Conservation (phyloP, 176 grass and related monocot species). For the Avena sativa region DNA sequence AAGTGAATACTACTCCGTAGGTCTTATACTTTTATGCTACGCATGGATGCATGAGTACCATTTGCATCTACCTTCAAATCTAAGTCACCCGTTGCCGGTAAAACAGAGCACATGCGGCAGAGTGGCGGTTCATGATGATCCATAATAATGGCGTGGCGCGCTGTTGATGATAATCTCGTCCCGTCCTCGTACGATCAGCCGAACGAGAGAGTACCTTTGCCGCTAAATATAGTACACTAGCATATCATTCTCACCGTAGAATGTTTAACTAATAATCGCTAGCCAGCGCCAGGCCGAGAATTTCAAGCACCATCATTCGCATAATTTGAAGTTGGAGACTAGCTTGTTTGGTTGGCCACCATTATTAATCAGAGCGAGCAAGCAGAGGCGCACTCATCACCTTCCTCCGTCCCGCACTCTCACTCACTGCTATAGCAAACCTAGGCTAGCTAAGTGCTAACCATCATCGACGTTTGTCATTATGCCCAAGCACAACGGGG, state of each 20-base stretch:
- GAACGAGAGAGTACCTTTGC: not conserved
- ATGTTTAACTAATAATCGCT: not conserved
- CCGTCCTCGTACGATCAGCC: not conserved
- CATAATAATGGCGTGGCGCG: conserved; percentile 45
- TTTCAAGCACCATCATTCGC: not conserved
- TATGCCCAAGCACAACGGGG: not conserved
- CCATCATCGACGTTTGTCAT: conserved; percentile 44
- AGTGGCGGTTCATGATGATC: conserved; percentile 42
- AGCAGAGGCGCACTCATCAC: conserved; percentile 37
- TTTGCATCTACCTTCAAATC: conserved; percentile 34
- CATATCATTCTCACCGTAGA: not conserved
- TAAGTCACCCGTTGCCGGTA: conserved; percentile 38
- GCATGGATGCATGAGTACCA: not conserved
- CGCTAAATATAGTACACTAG: not conserved
- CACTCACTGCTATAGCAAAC: not conserved
- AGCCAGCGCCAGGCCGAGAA: not conserved
- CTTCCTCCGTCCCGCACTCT: conserved; percentile 16
- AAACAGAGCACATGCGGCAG: conserved; percentile 30
- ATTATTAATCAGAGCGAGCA: not conserved
- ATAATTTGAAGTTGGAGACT: not conserved
- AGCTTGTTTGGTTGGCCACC: not conserved
- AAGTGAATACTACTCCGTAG: not conserved
- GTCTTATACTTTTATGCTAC: not conserved
- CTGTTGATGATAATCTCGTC: not conserved
- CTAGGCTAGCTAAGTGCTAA: conserved; percentile 16